phyloP scores from a whole-genome alignment of 2,329 filamentous ascomycete species.

The Phialophora chinensis region DNA sequence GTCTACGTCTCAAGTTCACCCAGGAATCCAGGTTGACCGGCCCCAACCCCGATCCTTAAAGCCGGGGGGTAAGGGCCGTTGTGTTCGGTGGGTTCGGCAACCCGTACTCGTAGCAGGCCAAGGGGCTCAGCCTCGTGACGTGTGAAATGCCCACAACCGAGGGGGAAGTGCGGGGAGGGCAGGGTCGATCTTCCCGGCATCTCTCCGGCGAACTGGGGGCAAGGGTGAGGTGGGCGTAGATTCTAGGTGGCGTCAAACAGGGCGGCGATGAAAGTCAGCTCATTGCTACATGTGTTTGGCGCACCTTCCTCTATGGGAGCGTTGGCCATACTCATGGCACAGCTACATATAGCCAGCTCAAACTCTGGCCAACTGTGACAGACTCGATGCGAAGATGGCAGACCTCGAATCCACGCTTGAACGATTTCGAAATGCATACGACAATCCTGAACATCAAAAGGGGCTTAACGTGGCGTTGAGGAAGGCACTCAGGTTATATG shows the following conservation, averaged over 20 bases:
- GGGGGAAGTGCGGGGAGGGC: slow-evolving; percentile 13
- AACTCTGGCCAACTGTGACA: background rate
- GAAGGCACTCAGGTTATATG: slow-evolving; percentile 8
- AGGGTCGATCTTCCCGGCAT: slow-evolving; percentile 14
- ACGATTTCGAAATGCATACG: slow-evolving; percentile 8
- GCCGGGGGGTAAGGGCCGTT: background rate
- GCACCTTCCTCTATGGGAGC: background rate
- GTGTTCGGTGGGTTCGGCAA: background rate
- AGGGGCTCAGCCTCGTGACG: slow-evolving; percentile 20
- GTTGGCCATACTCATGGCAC: background rate
- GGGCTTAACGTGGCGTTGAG: slow-evolving; percentile 10
- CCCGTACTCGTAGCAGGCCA: background rate
- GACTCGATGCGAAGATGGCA: background rate
- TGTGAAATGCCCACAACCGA: background rate
- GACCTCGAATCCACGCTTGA: slow-evolving; percentile 6
- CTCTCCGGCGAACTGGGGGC: background rate
- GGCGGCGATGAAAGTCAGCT: background rate
- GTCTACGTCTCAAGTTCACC: background rate
- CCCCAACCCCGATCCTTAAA: background rate
- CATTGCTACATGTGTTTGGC: background rate
- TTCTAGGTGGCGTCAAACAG: background rate
- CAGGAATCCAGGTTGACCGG: background rate
- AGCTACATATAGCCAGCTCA: background rate
- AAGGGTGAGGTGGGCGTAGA: background rate
- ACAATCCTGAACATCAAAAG: slow-evolving; percentile 6